These are phyloP conservation scores for Hypoxylon sp. DNA, from an alignment of 2,329 filamentous ascomycete genomes.

Conservation along the genomic window DNA sequence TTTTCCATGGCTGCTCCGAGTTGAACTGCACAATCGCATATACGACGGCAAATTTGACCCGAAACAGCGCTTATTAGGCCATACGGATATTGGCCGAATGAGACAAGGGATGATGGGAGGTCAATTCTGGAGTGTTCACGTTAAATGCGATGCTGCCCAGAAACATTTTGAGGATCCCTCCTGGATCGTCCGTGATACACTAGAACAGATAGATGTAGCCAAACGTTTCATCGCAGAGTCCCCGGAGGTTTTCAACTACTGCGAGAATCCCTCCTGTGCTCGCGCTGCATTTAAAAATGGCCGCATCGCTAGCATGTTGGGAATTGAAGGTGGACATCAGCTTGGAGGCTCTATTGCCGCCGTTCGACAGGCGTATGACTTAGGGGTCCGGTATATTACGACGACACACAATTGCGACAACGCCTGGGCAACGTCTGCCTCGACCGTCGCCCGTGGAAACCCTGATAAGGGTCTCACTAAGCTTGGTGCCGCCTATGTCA, in stretches of 20 bases:
- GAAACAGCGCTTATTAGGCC: conserved; percentile 38
- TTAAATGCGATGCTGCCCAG: conserved; percentile 37
- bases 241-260: conserved; percentile 48
- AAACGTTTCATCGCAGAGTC: conserved; percentile 52
- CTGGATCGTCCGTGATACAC: conserved; percentile 42
- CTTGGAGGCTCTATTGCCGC: conserved; percentile 55
- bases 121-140: conserved; percentile 48
- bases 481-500: conserved; percentile 50
- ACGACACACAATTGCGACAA: conserved; percentile 57
- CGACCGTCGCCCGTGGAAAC: conserved; percentile 49
- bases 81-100: conserved; percentile 42
- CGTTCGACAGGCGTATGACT: conserved; percentile 55
- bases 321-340: conserved; percentile 58
- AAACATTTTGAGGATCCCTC: conserved; percentile 38
- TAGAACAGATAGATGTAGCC: conserved; percentile 56
- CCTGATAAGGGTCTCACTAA: conserved; percentile 47
- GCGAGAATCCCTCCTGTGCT: conserved; percentile 49
- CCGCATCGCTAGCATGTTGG: conserved; percentile 56
- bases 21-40: conserved; percentile 47
- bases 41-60: conserved; percentile 40
- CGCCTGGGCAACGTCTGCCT: conserved; percentile 52
- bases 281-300: conserved; percentile 52
- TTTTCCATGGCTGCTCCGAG: conserved; percentile 44
- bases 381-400: conserved; percentile 58
- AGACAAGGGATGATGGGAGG: conserved; percentile 43